Percentiles rank a stretch among this genome's conserved stretches.
Evolutionary conservation across 768 basidiomycete species (phyloP).

Genomic region (Pisolithus orientalis): DNA sequence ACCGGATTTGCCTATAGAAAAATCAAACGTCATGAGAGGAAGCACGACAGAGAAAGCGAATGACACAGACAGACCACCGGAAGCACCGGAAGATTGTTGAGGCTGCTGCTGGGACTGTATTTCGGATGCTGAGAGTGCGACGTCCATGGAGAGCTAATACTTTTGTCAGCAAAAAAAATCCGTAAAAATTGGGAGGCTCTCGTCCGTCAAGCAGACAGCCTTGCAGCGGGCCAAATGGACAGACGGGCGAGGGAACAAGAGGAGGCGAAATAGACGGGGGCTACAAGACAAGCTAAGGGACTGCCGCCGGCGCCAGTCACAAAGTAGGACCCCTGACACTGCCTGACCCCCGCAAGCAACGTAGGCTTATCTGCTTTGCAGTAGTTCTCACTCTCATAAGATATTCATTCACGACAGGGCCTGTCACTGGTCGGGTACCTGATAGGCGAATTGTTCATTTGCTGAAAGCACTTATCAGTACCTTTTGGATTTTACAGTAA

Average conservation of each 20-base stretch:
- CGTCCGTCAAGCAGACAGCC: neutral
- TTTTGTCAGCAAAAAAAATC: neutral
- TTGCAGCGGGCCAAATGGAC: neutral
- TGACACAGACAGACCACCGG: constrained; percentile 27
- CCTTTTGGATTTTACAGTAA: no score
- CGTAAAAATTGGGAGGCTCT: neutral
- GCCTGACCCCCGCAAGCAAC: neutral
- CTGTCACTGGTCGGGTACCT: no score
- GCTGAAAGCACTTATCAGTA: no score
- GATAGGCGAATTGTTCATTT: no score
- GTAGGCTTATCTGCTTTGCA: neutral
- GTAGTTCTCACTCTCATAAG: neutral
- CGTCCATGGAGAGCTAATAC: constrained; percentile 12
- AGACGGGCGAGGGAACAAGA: neutral
- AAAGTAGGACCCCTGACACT: constrained; percentile 14
- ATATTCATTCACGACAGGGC: neutral
- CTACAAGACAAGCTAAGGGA: constrained; percentile 7
- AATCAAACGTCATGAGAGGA: constrained; percentile 2
- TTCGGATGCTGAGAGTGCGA: constrained; percentile 10
- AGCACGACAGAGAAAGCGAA: constrained; percentile 1
- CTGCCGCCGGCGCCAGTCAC: constrained; percentile 10
- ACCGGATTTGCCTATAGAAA: constrained; percentile 54
- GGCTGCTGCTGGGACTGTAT: constrained; percentile 11
- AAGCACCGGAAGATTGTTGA: constrained; percentile 12
- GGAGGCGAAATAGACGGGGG: constrained; percentile 3